Percentiles rank a stretch among this genome's conserved stretches.
phyloP scores from a whole-genome alignment of 2,329 filamentous ascomycete species.

The Fusarium beomiforme region DNA sequence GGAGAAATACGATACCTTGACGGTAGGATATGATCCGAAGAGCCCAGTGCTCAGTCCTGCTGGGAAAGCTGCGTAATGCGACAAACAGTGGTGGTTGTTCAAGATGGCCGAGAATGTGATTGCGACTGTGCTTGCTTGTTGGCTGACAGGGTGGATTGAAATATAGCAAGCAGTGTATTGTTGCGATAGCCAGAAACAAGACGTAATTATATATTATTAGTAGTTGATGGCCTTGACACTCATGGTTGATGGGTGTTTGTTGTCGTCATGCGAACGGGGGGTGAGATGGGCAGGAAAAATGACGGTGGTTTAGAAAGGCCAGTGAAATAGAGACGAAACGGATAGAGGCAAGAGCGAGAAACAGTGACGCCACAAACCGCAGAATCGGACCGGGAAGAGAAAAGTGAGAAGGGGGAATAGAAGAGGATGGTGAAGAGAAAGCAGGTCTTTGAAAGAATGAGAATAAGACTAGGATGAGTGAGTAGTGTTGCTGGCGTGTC shows the following conservation, averaged over 20 bases:
- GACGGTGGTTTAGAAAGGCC: conserved; percentile 16
- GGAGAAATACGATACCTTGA: conserved; percentile 49
- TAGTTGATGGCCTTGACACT: conserved; percentile 32
- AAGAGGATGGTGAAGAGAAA: not conserved
- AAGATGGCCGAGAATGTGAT: not conserved
- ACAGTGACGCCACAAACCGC: conserved; percentile 31
- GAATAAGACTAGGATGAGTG: not conserved
- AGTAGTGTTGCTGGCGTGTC: not conserved
- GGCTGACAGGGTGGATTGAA: conserved; percentile 3
- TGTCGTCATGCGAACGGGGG: conserved; percentile 29
- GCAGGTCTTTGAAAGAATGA: conserved; percentile 13
- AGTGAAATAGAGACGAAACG: conserved; percentile 20
- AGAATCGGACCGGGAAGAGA: conserved; percentile 1
- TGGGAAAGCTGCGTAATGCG: conserved; percentile 5
- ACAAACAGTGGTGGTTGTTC: not conserved
- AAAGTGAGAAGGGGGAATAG: not conserved
- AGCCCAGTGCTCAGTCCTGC: conserved; percentile 13
- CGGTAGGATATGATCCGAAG: conserved; percentile 21
- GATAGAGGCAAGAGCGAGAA: conserved; percentile 24
- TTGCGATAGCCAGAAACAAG: conserved; percentile 11
- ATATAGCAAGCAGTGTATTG: not conserved
- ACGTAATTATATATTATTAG: conserved; percentile 33
- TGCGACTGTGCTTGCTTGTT: not conserved
- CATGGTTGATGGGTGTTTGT: conserved; percentile 33
- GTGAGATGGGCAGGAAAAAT: conserved; percentile 15